Base-by-base conservation (phyloP, 2,329 filamentous ascomycete genomes). In the Aspergillus quadrilineatus region DNA sequence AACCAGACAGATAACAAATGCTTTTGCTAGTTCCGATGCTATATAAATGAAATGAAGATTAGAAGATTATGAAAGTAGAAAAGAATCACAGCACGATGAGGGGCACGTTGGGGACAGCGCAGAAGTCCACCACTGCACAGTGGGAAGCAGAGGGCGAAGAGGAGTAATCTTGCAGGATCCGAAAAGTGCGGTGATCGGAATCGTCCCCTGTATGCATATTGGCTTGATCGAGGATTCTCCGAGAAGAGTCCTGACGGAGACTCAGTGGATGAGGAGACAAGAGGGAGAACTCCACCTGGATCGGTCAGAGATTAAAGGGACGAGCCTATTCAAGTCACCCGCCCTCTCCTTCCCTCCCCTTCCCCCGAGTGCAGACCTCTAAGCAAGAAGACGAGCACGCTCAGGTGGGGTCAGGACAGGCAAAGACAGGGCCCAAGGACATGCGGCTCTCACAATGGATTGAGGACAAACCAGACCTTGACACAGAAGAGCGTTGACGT, bases 401-500 rank as follows among this genome's bases (percentile, higher is more conserved):
- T 47, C 39, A 53, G 51, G 62, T 64, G 62, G 62, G 62, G 62
- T 54, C 46, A 50, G 37, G 29, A 37, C 43, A 22, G 49, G 12
- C 39, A 42, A 51, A 29, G 44, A 53, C 22, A 12, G 6, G 34
- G 50, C 34, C 45, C 43, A 47, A 17, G 43, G 28, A 57, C 22
- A 22, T 61, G 62, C 60, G 60, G 60, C 60, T 63, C 60, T 59
- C 59, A 56, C 43, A 44, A 55, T 34, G 34, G 45, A 58, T 45
- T 47, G 4, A 32, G 32, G 55, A 54, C 46, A 42, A 52, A 50
- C 39, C 41, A 46, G 57, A 56, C 49, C 43, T 47, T 50, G 59
- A 60, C 57, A 50, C 53, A 50, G 54, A 37, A 50, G 41, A 46
- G 53, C 45, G 62, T 69, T 67, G 67, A 68, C 67, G 67, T 69